Evolutionary conservation across 192 early-diverging fungal species (phyloP), one percentile per base, ranked within the genome.

Genomic region (Entomortierella parvispora): DNA sequence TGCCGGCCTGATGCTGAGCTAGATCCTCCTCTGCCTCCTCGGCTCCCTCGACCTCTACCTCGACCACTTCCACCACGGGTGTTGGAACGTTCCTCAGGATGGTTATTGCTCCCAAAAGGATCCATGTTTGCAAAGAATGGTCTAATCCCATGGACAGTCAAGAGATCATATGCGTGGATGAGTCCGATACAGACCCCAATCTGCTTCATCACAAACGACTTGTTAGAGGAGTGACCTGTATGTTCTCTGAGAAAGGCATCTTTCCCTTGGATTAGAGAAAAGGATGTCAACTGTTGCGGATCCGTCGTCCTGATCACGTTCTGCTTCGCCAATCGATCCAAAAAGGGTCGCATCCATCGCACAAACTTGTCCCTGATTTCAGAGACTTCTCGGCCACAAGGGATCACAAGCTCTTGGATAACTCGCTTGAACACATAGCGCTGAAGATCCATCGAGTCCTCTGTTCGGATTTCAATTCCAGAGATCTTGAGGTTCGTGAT

Each of bases 371-470:
- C 49, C 23, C 64, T 50, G 22, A 76, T 78, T 10, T 77, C 61
- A 0, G 67, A 65, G 43, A 80, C 52, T 45, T 77, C 87, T 51
- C 82, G 78, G 15, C 68, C 88, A 15, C 92, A 65, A 4, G 88
- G 80, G 0, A 96, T 81, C 7, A 93, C 84, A 3, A 93, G 72
- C 26, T 85, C 84, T n/a, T 93, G 88, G 23, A 93, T 78, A 0
- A 34, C 81, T 1, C 92, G 85, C 28, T 89, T 87, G 63, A 90
- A 88, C 1, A 89, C 88, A 65, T 91, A 97, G 4, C 85, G 85
- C 42, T 82, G 84, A 5, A 98, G 86, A 64, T 98, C 96, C 46
- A 90, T 72, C 1, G 91, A 93, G 55, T 95, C 95, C 68, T 98
- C 96, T 1, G 94, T 95, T 22, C 96, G 83, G 42, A 95, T 81